These are phyloP conservation scores for Hanseniaspora clermontiae DNA, from an alignment of 805 yeast species.

Conservation along the genomic window DNA sequence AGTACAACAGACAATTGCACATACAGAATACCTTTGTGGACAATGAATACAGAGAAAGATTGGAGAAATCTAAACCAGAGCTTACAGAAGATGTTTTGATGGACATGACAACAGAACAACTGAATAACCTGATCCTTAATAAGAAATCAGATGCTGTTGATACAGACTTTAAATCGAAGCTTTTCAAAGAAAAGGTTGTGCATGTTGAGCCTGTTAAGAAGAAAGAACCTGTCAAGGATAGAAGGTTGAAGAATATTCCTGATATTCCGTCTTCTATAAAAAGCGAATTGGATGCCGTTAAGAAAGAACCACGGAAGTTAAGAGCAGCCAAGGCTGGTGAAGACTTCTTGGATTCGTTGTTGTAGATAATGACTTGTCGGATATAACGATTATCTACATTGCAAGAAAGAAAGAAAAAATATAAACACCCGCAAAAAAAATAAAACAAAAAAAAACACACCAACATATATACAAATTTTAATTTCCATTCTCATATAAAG, in stretches of 20 bases:
- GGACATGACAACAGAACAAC: conserved; percentile 4
- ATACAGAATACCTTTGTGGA: conserved; percentile 2
- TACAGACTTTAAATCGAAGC: not conserved
- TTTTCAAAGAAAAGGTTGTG: not conserved
- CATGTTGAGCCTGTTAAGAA: not conserved
- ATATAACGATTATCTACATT: not conserved
- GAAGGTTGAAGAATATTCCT: not conserved
- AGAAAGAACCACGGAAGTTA: not conserved
- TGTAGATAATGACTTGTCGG: not conserved
- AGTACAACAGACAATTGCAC: not conserved
- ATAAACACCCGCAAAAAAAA: not conserved
- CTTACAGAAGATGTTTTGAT: not conserved
- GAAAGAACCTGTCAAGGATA: not conserved
- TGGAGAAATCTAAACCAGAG: not conserved
- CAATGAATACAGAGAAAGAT: not conserved
- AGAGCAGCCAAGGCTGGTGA: not conserved
- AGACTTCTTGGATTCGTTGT: conserved; percentile 8
- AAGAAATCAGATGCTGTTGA: not conserved
- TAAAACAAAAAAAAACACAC: not conserved
- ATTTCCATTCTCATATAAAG: not conserved
- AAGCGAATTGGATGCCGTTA: not conserved
- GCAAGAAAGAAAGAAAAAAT: no score
- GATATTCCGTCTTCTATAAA: not conserved
- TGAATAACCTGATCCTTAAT: not conserved
- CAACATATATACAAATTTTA: not conserved